Evolutionary conservation across 139 green algal genomes (phyloP).

Genomic region (Astrephomene gubernaculifera): DNA sequence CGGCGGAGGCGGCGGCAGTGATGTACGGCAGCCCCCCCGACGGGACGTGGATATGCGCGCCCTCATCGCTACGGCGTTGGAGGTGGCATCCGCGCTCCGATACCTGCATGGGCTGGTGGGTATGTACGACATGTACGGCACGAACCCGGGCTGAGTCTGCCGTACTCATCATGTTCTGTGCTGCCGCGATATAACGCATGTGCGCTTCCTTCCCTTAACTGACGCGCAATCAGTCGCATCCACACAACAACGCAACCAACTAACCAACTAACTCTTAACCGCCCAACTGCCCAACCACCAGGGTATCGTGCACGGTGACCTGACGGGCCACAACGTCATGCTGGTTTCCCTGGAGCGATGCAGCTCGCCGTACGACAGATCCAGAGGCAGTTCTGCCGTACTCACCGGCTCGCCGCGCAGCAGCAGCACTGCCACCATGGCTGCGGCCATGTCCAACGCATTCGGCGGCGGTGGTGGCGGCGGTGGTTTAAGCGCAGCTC

Average conservation of each 20-base stretch:
- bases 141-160: too few relatives aligned
- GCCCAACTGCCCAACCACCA: too few relatives aligned
- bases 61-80: slow-evolving; percentile 30
- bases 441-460: not conserved
- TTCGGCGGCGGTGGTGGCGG: not conserved
- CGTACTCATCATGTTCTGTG: too few relatives aligned
- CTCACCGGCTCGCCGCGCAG: not conserved
- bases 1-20: not conserved
- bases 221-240: too few relatives aligned
- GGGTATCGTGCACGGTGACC: slow-evolving; percentile 76
- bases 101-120: slow-evolving; percentile 67
- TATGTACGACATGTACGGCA: not conserved
- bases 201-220: too few relatives aligned
- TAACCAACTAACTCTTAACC: not conserved
- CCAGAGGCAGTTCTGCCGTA: not conserved
- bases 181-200: too few relatives aligned
- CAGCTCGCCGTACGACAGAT: slow-evolving; percentile 6
- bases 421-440: not conserved
- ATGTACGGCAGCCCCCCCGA: not conserved
- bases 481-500: too few relatives aligned
- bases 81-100: slow-evolving; percentile 40
- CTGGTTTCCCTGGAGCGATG: slow-evolving; percentile 42
- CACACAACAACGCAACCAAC: not conserved
- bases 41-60: slow-evolving; percentile 35
- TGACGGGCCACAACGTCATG: slow-evolving; percentile 80